Percentiles rank a stretch among this genome's conserved stretches.
phyloP scores from a whole-genome alignment of 495 filamentous ascomycete genomes.

The Hamigera avellanea region DNA sequence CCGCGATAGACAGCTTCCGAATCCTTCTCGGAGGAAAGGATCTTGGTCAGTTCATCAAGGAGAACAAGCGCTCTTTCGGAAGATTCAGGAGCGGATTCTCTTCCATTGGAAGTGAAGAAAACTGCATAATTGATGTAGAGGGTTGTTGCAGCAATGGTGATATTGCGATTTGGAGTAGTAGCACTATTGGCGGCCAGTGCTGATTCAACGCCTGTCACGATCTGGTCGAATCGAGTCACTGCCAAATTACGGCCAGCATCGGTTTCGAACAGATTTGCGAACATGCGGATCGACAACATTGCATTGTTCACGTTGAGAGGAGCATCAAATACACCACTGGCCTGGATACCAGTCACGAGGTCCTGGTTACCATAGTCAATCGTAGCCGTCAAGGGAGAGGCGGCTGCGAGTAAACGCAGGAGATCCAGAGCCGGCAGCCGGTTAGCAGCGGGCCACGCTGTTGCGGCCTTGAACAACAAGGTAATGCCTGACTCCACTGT shows the following conservation, averaged over 20 bases:
- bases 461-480: slow-evolving; percentile 54
- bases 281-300: slow-evolving; percentile 73
- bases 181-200: slow-evolving; percentile 28
- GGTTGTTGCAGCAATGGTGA: slow-evolving; percentile 71
- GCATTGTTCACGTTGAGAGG: slow-evolving; percentile 56
- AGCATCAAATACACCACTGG: slow-evolving; percentile 44
- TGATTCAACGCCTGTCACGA: slow-evolving; percentile 38
- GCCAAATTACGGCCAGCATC: slow-evolving; percentile 54
- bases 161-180: slow-evolving; percentile 57
- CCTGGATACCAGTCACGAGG: slow-evolving; percentile 29
- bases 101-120: slow-evolving; percentile 34
- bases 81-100: slow-evolving; percentile 25
- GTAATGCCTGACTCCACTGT: slow-evolving; percentile 37
- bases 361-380: slow-evolving; percentile 46
- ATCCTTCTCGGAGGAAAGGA: slow-evolving; percentile 55
- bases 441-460: slow-evolving; percentile 64
- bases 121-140: slow-evolving; percentile 79
- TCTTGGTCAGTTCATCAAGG: slow-evolving; percentile 49
- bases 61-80: slow-evolving; percentile 47
- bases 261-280: slow-evolving; percentile 82
- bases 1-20: slow-evolving; percentile 74
- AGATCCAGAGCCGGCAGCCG: slow-evolving; percentile 79
- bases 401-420: slow-evolving; percentile 64
- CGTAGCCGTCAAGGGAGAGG: slow-evolving; percentile 46
- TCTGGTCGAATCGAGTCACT: slow-evolving; percentile 43